Evolutionary conservation across 2,329 filamentous ascomycete species (phyloP).

Genomic region (Trichoderma sp.): DNA sequence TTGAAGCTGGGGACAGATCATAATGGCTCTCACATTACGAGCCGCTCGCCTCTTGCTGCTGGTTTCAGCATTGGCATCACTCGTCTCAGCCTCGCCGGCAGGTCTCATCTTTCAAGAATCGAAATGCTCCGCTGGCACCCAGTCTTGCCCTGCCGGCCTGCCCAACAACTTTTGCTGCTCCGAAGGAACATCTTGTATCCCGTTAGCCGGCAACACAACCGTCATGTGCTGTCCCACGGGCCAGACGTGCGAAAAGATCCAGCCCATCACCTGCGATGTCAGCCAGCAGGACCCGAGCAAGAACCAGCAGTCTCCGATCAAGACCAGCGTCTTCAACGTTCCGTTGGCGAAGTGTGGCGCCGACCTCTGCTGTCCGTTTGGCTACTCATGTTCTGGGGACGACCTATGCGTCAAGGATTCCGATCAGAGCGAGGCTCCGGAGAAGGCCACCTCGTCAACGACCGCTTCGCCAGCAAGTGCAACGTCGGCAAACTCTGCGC

Average conservation of each 20-base stretch:
- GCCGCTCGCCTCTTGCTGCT: constrained; percentile 29
- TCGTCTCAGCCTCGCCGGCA: constrained; percentile 33
- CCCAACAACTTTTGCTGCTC: constrained; percentile 70
- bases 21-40: constrained; percentile 12
- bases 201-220: constrained; percentile 66
- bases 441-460: constrained; percentile 33
- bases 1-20: neutral
- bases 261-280: constrained; percentile 66
- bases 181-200: constrained; percentile 55
- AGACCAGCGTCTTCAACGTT: constrained; percentile 64
- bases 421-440: constrained; percentile 52
- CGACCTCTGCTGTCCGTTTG: constrained; percentile 69
- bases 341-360: constrained; percentile 60
- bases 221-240: constrained; percentile 70
- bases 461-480: constrained; percentile 33
- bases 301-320: constrained; percentile 62
- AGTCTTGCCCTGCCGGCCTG: constrained; percentile 57
- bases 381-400: constrained; percentile 63
- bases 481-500: constrained; percentile 32
- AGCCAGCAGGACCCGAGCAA: constrained; percentile 60
- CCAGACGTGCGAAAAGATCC: constrained; percentile 60
- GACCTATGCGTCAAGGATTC: constrained; percentile 54
- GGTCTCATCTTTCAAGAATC: constrained; percentile 46
- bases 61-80: constrained; percentile 25
- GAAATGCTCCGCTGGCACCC: constrained; percentile 56